Conservation (phyloP, 768 basidiomycete species). For the Pleurotus giganteus region DNA sequence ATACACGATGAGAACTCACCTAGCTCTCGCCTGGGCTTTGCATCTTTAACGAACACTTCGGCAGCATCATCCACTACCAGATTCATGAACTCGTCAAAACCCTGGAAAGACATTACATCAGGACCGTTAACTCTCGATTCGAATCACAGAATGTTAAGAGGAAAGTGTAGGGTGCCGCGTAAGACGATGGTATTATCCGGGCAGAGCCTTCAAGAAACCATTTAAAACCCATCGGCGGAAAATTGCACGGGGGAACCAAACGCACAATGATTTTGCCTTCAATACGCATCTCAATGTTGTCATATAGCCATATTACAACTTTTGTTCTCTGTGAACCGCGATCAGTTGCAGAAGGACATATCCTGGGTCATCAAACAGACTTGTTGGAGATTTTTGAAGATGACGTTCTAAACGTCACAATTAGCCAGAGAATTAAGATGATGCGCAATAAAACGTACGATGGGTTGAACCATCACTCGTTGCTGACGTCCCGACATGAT, state of each 20-base stretch:
- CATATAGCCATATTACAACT: constrained; percentile 93
- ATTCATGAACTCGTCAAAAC: constrained; percentile 99
- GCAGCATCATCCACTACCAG: constrained; percentile 90
- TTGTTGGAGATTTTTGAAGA: constrained; percentile 96
- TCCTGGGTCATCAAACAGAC: constrained; percentile 32
- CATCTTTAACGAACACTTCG: constrained; percentile 90
- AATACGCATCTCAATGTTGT: constrained; percentile 95
- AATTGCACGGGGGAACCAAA: constrained; percentile 24
- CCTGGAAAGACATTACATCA: constrained; percentile 48
- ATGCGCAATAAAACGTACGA: constrained; percentile 58
- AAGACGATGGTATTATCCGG: constrained; percentile 9
- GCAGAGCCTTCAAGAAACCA: constrained; percentile 32
- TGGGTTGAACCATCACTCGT: constrained; percentile 99
- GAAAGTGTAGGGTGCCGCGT: background rate
- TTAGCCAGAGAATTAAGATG: constrained; percentile 9
- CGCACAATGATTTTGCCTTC: constrained; percentile 94
- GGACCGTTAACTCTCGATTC: background rate
- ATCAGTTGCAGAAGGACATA: constrained; percentile 13
- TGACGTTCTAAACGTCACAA: constrained; percentile 69
- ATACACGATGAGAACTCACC: constrained; percentile 47
- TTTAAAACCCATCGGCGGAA: constrained; percentile 38
- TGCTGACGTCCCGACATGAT: constrained; percentile 91
- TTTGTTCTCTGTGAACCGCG: constrained; percentile 61
- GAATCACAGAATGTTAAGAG: background rate
- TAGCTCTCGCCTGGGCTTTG: constrained; percentile 79